These are phyloP conservation scores for Jackrogersella minutella DNA, from an alignment of 495 filamentous ascomycete genomes.

Conservation along the genomic window DNA sequence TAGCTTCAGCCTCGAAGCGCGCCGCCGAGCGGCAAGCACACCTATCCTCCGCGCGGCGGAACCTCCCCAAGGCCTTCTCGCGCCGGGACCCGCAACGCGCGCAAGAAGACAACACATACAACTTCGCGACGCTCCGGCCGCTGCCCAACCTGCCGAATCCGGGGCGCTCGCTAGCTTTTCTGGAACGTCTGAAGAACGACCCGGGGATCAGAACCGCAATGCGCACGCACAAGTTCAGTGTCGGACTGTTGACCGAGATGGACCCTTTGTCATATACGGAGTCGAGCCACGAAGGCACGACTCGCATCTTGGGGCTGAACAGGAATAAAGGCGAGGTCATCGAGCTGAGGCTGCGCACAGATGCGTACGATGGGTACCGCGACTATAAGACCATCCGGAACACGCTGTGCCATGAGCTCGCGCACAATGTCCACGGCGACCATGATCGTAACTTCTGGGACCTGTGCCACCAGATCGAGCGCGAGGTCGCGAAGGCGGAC, in stretches of 20 bases:
- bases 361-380: conserved; percentile 92
- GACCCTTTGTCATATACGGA: conserved; percentile 82
- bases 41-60: conserved; percentile 50
- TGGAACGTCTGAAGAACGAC: conserved; percentile 80
- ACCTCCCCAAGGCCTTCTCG: conserved; percentile 36
- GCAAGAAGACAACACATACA: conserved; percentile 70
- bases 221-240: conserved; percentile 82
- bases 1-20: conserved; percentile 52
- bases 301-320: conserved; percentile 86
- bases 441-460: conserved; percentile 93
- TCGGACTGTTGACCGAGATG: conserved; percentile 95
- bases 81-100: conserved; percentile 37
- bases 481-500: conserved; percentile 81
- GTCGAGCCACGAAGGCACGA: conserved; percentile 67
- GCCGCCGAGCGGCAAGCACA: conserved; percentile 50
- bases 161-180: conserved; percentile 70
- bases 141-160: conserved; percentile 82
- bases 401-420: conserved; percentile 93
- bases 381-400: conserved; percentile 90
- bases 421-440: conserved; percentile 85
- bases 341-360: conserved; percentile 87
- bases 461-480: conserved; percentile 83
- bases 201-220: conserved; percentile 85
- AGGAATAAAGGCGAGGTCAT: conserved; percentile 89
- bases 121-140: conserved; percentile 79